phyloP scores from a whole-genome alignment of 2,329 filamentous ascomycete genomes.

The Diaporthe destruens region DNA sequence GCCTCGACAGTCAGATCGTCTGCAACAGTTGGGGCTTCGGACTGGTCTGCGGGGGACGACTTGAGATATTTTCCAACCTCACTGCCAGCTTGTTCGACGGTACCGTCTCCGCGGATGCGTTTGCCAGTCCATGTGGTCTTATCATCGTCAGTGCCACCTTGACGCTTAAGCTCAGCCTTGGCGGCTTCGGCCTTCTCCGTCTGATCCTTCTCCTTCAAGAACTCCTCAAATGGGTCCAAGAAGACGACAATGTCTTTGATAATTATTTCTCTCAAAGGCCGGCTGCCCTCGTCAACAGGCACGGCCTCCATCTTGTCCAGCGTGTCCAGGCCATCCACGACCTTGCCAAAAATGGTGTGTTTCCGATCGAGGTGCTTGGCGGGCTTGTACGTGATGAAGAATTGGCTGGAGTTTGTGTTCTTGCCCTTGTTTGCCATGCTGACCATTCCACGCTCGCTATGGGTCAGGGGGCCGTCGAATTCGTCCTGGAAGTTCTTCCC shows the following conservation, averaged over 20 bases:
- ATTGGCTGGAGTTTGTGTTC: slow-evolving; percentile 96
- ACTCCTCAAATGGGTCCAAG: slow-evolving; percentile 96
- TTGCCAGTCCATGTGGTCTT: slow-evolving; percentile 97
- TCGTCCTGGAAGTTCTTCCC: slow-evolving; percentile 95
- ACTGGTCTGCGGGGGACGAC: slow-evolving; percentile 57
- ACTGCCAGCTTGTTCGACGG: slow-evolving; percentile 58
- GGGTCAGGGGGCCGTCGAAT: slow-evolving; percentile 88
- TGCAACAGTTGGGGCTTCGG: slow-evolving; percentile 52
- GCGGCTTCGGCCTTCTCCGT: slow-evolving; percentile 69
- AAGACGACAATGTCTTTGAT: slow-evolving; percentile 89
- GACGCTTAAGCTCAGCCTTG: slow-evolving; percentile 71
- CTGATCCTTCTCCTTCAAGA: slow-evolving; percentile 79
- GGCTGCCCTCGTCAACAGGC: slow-evolving; percentile 79
- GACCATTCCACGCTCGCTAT: slow-evolving; percentile 82
- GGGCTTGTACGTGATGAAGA: slow-evolving; percentile 90
- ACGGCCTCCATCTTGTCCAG: slow-evolving; percentile 82
- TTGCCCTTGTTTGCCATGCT: slow-evolving; percentile 99
- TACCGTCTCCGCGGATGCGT: slow-evolving; percentile 78
- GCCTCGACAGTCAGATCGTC: slow-evolving; percentile 70
- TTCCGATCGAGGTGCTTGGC: slow-evolving; percentile 91
- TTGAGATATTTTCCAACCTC: slow-evolving; percentile 87
- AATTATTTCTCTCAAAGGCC: slow-evolving; percentile 81
- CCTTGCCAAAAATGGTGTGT: slow-evolving; percentile 94
- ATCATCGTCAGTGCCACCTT: slow-evolving; percentile 87
- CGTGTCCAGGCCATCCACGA: slow-evolving; percentile 81